Base-by-base conservation (phyloP, 306 rosid species). In the Crataegus laevigata region DNA sequence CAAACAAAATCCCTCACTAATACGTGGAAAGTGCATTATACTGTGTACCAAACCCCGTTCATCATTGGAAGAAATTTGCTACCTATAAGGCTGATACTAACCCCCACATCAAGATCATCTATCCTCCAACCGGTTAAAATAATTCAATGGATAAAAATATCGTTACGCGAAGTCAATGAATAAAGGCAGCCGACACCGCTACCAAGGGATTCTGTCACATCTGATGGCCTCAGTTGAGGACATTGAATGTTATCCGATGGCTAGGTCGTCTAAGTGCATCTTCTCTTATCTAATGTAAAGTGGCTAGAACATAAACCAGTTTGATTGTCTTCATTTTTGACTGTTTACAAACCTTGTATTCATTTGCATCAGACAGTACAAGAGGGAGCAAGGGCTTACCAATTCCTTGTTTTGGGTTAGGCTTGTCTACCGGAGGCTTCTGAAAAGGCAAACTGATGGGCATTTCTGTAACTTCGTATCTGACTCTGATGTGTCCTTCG, bases 351-450 rank as follows among this genome's bases (percentile, higher is more conserved):
- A 25, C 19, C 24, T 15, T 25, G 25, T 72, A n/a, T 40, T 52
- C 66, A 81, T 57, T 11, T 43, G 26, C 52, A 72, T n/a, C 11
- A 52, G 21, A 34, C n/a, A 34, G 14, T 15, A 57, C 19, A 60
- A 24, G 38, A 60, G 11, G 66, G 59, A 71, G 75, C 32, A 71
- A 77, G 64, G 55, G 52, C 91, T 81, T 84, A 94, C 99, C 99
- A 72, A 92, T 90, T 87, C 99, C 99, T 90, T 90, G 99, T 82
- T 92, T 92, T 54, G 99, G 99, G 75, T 94, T 94, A 65, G 97
- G 98, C 84, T 94, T 94, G 80, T 94, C 97, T 18, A 87, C 83
- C 75, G 82, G 96, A 86, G 98, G 98, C 84, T 94, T 94, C 85
- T 91, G 98, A 80, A 82, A 91, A 66, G 98, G 96, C 78, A 94